Evolutionary conservation across 2,329 filamentous ascomycete genomes (phyloP), one percentile per base, ranked within the genome.

Genomic region (Trichothecium roseum): DNA sequence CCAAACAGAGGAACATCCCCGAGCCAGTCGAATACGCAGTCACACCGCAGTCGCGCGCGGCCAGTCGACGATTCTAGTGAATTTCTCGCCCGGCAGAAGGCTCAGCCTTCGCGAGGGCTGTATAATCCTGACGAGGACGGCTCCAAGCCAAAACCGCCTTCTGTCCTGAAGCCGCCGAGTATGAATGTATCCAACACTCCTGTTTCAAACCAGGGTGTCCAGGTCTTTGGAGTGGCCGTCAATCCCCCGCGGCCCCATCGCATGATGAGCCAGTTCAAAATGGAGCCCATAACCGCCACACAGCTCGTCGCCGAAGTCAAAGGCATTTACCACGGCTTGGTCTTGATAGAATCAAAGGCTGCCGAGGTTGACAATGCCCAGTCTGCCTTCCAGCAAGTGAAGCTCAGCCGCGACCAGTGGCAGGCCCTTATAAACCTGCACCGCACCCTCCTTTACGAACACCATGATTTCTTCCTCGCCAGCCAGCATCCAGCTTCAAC

Each of bases 301-400:
- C 82, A 94, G 45, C 66, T 94, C 0, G 74, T 85, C 1, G 76
- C 78, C 1, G 86, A 94, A 47, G 82, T 93, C 0, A 86, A 86
- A 39, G 78, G 78, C 0, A 91, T 91, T 4, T 94, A 94, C 47
- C 78, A 80, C 0, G 86, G 84, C 0, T 59, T 95, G 0, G 79
- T 86, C 0, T 84, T 91, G 76, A 84, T 94, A 0, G 89, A 96
- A 51, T 76, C 74, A 17, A 86, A 91, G 46, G 89, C 86, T 46
- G 88, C 93, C 1, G 81, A 93, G 36, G 80, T 93, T 1, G 84
- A 89, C 45, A 77, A 74, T 8, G 67, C 73, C 0, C 72, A 77
- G 30, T 68, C 65, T 0, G 59, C 61, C 0, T 14, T 14, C 15
- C 31, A 33, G 20, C 54, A 60, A 2, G 54, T 52, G 0, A 63